Evolutionary conservation across 2,329 filamentous ascomycete genomes (phyloP).

Genomic region (Ilyonectria robusta): DNA sequence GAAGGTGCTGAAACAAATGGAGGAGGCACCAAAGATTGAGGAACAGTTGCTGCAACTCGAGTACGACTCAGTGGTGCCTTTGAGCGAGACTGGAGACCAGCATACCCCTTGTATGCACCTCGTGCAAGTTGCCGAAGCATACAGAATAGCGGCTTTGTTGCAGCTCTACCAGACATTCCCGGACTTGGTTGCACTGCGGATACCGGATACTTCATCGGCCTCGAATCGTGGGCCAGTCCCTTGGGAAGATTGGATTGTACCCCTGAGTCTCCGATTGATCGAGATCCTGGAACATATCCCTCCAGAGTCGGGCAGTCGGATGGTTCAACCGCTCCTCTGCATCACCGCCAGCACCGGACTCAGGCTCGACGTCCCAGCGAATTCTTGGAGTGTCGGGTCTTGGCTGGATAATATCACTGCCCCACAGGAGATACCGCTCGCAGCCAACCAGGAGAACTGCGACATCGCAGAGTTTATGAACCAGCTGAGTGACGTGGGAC

Average conservation of each 20-base stretch:
- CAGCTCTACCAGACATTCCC: constrained; percentile 59
- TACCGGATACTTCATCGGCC: constrained; percentile 38
- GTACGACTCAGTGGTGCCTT: constrained; percentile 30
- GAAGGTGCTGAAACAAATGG: constrained; percentile 40
- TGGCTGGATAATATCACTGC: neutral
- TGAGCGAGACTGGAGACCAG: constrained; percentile 51
- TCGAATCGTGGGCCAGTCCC: constrained; percentile 44
- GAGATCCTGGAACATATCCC: constrained; percentile 54
- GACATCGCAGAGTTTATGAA: constrained; percentile 28
- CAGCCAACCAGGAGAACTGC: constrained; percentile 18
- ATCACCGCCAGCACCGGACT: constrained; percentile 55
- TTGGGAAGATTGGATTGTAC: constrained; percentile 56
- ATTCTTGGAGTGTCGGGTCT: constrained; percentile 8
- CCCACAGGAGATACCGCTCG: constrained; percentile 13
- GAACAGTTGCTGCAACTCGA: constrained; percentile 53
- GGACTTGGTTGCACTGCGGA: constrained; percentile 51
- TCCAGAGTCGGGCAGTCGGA: constrained; percentile 52
- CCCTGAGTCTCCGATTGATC: constrained; percentile 52
- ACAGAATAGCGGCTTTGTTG: constrained; percentile 55
- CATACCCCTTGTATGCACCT: constrained; percentile 51
- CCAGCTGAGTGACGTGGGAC: constrained; percentile 23
- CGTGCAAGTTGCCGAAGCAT: constrained; percentile 55
- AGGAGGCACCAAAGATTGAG: constrained; percentile 52
- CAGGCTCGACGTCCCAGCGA: constrained; percentile 41
- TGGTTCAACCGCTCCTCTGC: constrained; percentile 55